Conservation (phyloP, 169 alveolate species). For the Plasmodium malariae region DNA sequence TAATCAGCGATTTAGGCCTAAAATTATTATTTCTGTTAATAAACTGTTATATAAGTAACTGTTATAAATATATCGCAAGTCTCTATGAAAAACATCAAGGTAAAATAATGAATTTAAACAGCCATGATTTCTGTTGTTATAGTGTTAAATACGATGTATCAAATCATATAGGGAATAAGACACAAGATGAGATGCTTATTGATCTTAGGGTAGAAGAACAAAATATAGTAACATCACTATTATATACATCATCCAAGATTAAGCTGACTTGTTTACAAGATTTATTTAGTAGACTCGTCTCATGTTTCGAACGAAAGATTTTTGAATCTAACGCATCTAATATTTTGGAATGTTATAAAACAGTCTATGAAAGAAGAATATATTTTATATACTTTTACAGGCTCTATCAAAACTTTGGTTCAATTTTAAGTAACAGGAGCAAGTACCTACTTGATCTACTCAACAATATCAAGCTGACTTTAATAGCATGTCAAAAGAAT, state of each 20-base stretch:
- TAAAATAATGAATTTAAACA: background rate
- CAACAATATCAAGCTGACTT: constrained; percentile 43
- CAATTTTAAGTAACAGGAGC: constrained; percentile 26
- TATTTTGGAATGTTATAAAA: constrained; percentile 22
- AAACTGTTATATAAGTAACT: constrained; percentile 25
- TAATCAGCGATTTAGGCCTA: background rate
- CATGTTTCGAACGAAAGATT: constrained; percentile 20
- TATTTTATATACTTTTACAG: constrained; percentile 49
- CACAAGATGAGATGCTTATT: constrained; percentile 2
- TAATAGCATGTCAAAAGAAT: constrained; percentile 23
- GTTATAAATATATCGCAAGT: constrained; percentile 16
- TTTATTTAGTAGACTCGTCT: constrained; percentile 33
- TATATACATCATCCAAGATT: constrained; percentile 49
- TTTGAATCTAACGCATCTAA: constrained; percentile 20
- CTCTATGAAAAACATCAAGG: constrained; percentile 8
- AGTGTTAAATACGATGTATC: background rate
- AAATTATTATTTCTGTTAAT: constrained; percentile 20
- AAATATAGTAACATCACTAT: constrained; percentile 44
- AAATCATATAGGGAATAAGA: background rate
- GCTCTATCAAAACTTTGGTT: constrained; percentile 49
- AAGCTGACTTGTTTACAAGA: constrained; percentile 32
- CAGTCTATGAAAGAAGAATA: constrained; percentile 46
- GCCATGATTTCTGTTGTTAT: constrained; percentile 10
- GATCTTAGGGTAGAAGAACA: constrained; percentile 68
- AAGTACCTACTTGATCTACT: constrained; percentile 47